These are phyloP conservation scores for Debaryomycetaceae sp. DNA, from an alignment of 1,139 yeast species.

Conservation along the genomic window DNA sequence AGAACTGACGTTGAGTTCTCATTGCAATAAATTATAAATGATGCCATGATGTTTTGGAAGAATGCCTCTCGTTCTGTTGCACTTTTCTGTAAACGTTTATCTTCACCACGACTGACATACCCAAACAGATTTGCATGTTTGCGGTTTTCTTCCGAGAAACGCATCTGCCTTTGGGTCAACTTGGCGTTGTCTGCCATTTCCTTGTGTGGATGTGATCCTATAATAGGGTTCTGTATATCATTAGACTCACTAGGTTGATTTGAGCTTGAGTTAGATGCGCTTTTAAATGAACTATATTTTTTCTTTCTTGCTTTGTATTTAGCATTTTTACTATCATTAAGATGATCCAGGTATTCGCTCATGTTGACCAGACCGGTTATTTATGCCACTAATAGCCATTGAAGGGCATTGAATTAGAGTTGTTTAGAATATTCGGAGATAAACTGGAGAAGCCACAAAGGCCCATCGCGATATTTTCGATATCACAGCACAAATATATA, in stretches of 20 bases:
- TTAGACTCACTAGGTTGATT: no score
- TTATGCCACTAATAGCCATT: no score
- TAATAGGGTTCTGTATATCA: no score
- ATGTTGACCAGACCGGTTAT: not conserved
- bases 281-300: no score
- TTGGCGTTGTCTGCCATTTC: conserved; percentile 6
- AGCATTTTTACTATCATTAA: not conserved
- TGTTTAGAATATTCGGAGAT: no score
- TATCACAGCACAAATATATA: not conserved
- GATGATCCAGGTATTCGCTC: not conserved
- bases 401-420: no score
- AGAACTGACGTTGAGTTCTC: conserved; percentile 16
- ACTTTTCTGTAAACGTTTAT: conserved; percentile 45
- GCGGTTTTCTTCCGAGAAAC: conserved; percentile 13
- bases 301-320: not conserved
- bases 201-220: no score
- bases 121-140: conserved; percentile 35
- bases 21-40: conserved; percentile 28
- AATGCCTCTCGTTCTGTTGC: conserved; percentile 33
- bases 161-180: conserved; percentile 12
- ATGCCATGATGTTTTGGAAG: conserved; percentile 32
- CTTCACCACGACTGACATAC: conserved; percentile 59
- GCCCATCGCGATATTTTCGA: not conserved
- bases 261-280: no score
- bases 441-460: not conserved